phyloP scores from a whole-genome alignment of 306 rosid species.

The Sicyos baderoa region DNA sequence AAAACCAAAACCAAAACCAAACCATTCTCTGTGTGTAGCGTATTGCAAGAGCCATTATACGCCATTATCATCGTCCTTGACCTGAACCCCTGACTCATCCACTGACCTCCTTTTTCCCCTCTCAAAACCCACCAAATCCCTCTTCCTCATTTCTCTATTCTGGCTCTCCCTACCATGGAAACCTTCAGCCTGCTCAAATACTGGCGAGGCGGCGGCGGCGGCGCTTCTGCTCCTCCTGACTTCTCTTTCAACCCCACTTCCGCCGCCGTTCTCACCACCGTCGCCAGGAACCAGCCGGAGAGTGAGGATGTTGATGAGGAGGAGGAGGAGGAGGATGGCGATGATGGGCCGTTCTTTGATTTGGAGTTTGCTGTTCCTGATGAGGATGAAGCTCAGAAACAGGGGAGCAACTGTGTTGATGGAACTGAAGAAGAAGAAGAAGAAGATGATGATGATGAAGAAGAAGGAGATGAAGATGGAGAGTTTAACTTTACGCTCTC shows the following conservation, averaged over 20 bases:
- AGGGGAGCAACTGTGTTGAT: conserved; percentile 3
- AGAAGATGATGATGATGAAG: conserved; percentile 20
- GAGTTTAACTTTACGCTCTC: conserved; percentile 75
- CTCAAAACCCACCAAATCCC: neutral
- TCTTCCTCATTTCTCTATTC: conserved; percentile 33
- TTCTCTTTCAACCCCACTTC: neutral
- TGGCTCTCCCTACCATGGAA: conserved; percentile 99
- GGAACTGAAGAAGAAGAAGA: conserved; percentile 4
- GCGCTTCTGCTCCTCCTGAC: conserved; percentile 17
- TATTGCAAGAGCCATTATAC: conserved; percentile 16
- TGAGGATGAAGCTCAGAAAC: conserved; percentile 31
- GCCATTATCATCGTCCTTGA: conserved; percentile 12
- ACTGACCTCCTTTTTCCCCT: neutral
- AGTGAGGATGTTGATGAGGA: conserved; percentile 18
- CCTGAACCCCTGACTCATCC: conserved; percentile 16
- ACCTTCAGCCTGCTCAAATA: conserved; percentile 91
- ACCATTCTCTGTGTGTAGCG: too few species aligned
- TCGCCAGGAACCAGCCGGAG: conserved; percentile 27
- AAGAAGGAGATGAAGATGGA: conserved; percentile 27
- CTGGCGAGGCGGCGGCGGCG: conserved; percentile 64
- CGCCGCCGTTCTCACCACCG: conserved; percentile 24
- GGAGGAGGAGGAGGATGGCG: conserved; percentile 30
- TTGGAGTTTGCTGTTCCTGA: conserved; percentile 69
- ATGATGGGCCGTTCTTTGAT: conserved; percentile 90
- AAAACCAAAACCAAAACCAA: too few species aligned